Conservation (phyloP, 164 flowering plant species). For the Tetrastigma voinierianum region DNA sequence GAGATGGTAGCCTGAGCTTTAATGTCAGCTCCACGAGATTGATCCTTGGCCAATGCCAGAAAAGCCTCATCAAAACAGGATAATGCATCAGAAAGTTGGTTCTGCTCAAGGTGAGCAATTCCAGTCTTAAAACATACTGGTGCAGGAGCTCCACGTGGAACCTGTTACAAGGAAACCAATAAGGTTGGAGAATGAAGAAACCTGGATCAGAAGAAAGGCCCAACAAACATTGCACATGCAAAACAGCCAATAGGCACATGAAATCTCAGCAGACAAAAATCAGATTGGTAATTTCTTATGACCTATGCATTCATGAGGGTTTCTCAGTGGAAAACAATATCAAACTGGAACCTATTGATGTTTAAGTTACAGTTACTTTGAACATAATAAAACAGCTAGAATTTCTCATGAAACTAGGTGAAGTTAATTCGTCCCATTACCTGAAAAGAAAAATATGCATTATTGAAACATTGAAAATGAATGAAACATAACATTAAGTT, state of each 20-base stretch:
- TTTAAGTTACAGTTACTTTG: not conserved
- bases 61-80: constrained; percentile 99
- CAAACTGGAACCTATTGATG: not conserved
- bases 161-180: constrained; percentile 37
- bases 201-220: not conserved
- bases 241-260: not conserved
- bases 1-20: constrained; percentile 98
- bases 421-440: not conserved
- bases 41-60: constrained; percentile 95
- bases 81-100: constrained; percentile 93
- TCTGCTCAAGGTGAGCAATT: constrained; percentile 92
- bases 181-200: not conserved
- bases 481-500: no score
- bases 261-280: not conserved
- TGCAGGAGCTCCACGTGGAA: constrained; percentile 99
- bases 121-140: constrained; percentile 89
- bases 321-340: not conserved
- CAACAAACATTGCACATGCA: not conserved
- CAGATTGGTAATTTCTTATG: not conserved
- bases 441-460: not conserved
- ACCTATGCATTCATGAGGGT: not conserved
- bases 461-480: no score
- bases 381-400: not conserved
- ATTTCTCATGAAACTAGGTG: not conserved
- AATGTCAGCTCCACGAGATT: constrained; percentile 94